Base-by-base conservation (phyloP, 495 filamentous ascomycete species). In the Annulohypoxylon nitens region DNA sequence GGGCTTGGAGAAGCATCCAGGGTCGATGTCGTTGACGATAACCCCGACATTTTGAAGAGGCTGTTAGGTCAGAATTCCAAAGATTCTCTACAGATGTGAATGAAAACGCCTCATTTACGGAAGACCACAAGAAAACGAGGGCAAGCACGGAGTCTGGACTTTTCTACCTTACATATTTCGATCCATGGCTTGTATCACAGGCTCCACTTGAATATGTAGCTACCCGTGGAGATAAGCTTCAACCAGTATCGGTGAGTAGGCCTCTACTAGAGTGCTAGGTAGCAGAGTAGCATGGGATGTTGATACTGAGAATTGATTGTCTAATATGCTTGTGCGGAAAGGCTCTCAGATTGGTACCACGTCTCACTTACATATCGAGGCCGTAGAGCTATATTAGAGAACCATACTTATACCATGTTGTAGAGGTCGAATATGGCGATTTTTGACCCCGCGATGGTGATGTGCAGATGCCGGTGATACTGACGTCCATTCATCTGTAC, bases 401-500 rank as follows among this genome's bases (percentile, higher is more conserved):
- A 2, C 16, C 33, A 20, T 39, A 25, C 55, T 8, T 59, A 59
- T 26, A n/a, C 14, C n/a, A 36, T 33, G 25, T 12, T 54, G 4
- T 10, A 51, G 48, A 51, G 25, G 25, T 16, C 25, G 12, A n/a
- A 33, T 11, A 54, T 54, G 58, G 14, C 30, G 39, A 53, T 36
- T 41, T 41, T 0, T 26, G 18, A 18, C n/a, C 53, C 68, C 47
- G 57, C 61, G 60, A 23, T 25, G 18, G 18, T 69, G 53, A 33
- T 16, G 25, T 64, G 54, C 37, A 64, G n/a, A 73, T 54, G 51
- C 59, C 59, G 41, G 64, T 68, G 54, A 69, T 61, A 65, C 61
- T 55, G 61, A 47, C 16, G 50, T 65, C 20, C 59, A 33, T 33
- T 20, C 59, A 33, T 33, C 50, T 58, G 69, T 37, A 43, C 39